Conservation (phyloP, 2,329 filamentous ascomycete genomes). For the Penicillium hesseltinei region DNA sequence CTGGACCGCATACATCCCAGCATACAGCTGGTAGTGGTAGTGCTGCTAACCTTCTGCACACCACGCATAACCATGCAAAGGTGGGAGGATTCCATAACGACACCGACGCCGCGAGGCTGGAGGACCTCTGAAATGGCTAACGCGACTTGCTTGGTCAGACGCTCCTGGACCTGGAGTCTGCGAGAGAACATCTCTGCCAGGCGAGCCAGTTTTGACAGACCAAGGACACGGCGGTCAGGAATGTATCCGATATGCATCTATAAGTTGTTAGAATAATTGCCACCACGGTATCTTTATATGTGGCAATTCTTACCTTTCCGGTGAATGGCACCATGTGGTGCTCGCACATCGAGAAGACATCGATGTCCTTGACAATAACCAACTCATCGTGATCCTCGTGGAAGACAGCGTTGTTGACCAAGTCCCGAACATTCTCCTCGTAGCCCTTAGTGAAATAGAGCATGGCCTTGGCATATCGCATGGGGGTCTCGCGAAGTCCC, state of each 20-base stretch:
- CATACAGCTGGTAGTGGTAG: slow-evolving; percentile 94
- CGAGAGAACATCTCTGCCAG: slow-evolving; percentile 97
- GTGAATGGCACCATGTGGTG: slow-evolving; percentile 96
- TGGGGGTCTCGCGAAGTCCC: slow-evolving; percentile 65
- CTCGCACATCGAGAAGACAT: slow-evolving; percentile 91
- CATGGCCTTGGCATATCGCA: slow-evolving; percentile 91
- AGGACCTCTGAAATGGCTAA: slow-evolving; percentile 90
- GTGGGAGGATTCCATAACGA: slow-evolving; percentile 96
- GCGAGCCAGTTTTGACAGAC: slow-evolving; percentile 90
- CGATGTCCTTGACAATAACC: slow-evolving; percentile 97
- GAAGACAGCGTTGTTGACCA: slow-evolving; percentile 92
- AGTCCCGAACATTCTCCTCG: slow-evolving; percentile 86
- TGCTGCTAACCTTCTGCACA: slow-evolving; percentile 85
- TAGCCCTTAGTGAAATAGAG: slow-evolving; percentile 96
- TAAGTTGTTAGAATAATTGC: slow-evolving; percentile 12
- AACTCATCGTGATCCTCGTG: slow-evolving; percentile 96
- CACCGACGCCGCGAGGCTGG: slow-evolving; percentile 89
- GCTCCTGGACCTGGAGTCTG: slow-evolving; percentile 91
- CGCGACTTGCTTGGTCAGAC: slow-evolving; percentile 92
- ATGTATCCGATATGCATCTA: slow-evolving; percentile 99
- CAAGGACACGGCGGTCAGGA: slow-evolving; percentile 84
- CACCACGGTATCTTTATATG: neutral
- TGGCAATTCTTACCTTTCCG: slow-evolving; percentile 68
- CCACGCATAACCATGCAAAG: slow-evolving; percentile 99
- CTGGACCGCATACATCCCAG: slow-evolving; percentile 92